A percentile compares a stretch with the other conserved stretches of the same genome.
phyloP scores from a whole-genome alignment of 2,329 filamentous ascomycete genomes.

The Dothiorella sarmentorum region DNA sequence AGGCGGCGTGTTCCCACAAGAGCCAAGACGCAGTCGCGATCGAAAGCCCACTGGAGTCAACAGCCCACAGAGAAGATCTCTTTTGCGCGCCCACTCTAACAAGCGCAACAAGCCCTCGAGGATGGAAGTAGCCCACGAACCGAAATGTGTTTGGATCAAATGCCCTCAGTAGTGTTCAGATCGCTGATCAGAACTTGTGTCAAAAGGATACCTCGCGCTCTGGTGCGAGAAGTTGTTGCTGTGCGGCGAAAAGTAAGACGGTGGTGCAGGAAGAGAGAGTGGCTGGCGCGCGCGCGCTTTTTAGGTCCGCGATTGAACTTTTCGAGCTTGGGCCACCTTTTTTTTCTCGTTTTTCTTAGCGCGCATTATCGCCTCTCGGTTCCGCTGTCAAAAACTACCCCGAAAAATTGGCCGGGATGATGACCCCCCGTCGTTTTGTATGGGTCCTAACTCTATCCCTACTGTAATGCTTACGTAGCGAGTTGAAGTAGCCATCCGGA shows the following conservation, averaged over 20 bases:
- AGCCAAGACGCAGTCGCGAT: slow-evolving; percentile 39
- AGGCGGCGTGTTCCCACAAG: slow-evolving; percentile 54
- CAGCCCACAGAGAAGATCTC: slow-evolving; percentile 40
- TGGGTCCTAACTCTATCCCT: no score
- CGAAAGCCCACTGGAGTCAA: slow-evolving; percentile 34
- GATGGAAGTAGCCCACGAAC: slow-evolving; percentile 27
- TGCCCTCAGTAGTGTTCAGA: slow-evolving; percentile 32
- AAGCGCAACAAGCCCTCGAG: slow-evolving; percentile 32
- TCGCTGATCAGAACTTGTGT: slow-evolving; percentile 23
- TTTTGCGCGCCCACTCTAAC: slow-evolving; percentile 35
- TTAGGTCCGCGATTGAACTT: no score
- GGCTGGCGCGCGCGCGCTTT: slow-evolving; percentile 19
- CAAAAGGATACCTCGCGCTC: slow-evolving; percentile 1
- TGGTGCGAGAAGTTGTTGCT: slow-evolving; percentile 23
- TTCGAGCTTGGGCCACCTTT: slow-evolving; percentile 20
- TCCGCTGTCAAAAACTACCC: no score
- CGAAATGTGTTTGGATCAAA: slow-evolving; percentile 33
- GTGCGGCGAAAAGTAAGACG: slow-evolving; percentile 21
- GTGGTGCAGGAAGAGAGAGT: slow-evolving; percentile 18
- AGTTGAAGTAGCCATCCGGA: no score
- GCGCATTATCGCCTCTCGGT: background rate
- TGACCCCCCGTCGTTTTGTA: no score
- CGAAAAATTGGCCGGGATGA: no score
- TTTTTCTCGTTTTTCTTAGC: background rate
- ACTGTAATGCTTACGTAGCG: no score